phyloP scores from a whole-genome alignment of 2,329 filamentous ascomycete genomes.

The Waltergamsia citrina region DNA sequence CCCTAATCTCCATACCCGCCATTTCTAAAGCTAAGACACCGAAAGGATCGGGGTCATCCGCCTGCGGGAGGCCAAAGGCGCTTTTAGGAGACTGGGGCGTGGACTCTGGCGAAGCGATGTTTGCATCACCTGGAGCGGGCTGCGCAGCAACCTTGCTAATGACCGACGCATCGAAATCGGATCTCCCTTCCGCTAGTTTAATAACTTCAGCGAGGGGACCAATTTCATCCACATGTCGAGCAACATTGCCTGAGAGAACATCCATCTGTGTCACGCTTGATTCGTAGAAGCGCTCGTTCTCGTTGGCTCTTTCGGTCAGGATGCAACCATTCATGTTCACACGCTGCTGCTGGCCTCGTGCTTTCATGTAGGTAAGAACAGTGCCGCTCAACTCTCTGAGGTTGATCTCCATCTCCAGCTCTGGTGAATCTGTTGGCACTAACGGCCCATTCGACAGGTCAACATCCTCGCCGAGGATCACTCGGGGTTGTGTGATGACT shows the following conservation, averaged over 20 bases:
- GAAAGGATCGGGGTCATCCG: conserved; percentile 82
- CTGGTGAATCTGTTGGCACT: conserved; percentile 37
- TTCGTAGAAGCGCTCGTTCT: conserved; percentile 49
- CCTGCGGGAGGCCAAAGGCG: conserved; percentile 68
- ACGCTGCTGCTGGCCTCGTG: conserved; percentile 43
- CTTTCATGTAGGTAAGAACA: conserved; percentile 50
- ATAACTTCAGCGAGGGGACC: conserved; percentile 68
- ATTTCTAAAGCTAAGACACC: conserved; percentile 86
- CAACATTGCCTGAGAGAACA: conserved; percentile 46
- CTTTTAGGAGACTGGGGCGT: conserved; percentile 27
- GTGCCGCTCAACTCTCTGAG: conserved; percentile 45
- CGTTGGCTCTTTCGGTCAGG: conserved; percentile 45
- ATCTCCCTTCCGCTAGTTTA: conserved; percentile 78
- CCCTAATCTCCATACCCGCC: conserved; percentile 79
- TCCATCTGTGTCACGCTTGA: conserved; percentile 42
- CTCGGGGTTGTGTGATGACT: conserved; percentile 68
- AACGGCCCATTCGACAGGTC: conserved; percentile 70
- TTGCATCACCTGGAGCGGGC: conserved; percentile 67
- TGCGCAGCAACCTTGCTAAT: conserved; percentile 55
- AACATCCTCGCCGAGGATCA: conserved; percentile 76
- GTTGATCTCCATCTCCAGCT: conserved; percentile 40
- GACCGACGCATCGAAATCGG: conserved; percentile 59
- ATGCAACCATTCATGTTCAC: conserved; percentile 48
- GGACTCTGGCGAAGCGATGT: conserved; percentile 36
- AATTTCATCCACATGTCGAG: conserved; percentile 43